These are phyloP conservation scores for Pseudozyma sp. DNA, from an alignment of 1,284 basidiomycete species.

Conservation along the genomic window DNA sequence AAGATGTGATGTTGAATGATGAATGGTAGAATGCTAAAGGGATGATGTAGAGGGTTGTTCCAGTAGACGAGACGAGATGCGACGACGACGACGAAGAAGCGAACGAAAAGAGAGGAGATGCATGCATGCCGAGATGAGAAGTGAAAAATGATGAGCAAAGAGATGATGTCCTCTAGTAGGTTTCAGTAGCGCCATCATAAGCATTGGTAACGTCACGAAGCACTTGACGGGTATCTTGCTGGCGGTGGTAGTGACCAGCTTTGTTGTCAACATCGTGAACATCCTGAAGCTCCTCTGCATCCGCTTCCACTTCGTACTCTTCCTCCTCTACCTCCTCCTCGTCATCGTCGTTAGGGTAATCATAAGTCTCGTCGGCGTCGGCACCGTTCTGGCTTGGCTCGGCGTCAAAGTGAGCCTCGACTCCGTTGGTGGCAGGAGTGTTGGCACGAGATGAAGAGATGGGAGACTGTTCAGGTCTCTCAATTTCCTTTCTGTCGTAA, in stretches of 20 bases:
- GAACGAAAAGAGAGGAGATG: not conserved
- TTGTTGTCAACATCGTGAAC: constrained; percentile 4
- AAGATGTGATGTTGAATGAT: not conserved
- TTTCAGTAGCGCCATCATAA: constrained; percentile 35
- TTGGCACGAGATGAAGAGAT: constrained; percentile 32
- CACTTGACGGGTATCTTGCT: constrained; percentile 30
- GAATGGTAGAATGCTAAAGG: not conserved
- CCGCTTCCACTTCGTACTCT: constrained; percentile 2
- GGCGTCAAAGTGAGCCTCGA: constrained; percentile 26
- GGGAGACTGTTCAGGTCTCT: constrained; percentile 49
- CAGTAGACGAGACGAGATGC: not conserved
- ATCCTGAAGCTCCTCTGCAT: constrained; percentile 17
- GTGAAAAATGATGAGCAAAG: constrained; percentile 3
- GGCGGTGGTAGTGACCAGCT: not conserved
- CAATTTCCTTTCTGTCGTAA: constrained; percentile 50
- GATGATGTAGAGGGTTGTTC: not conserved
- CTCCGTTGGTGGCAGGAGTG: constrained; percentile 20
- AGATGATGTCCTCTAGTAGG: constrained; percentile 7
- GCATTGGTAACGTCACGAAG: constrained; percentile 49
- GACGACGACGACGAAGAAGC: not conserved
- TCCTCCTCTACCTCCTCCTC: constrained; percentile 16
- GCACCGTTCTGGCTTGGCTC: constrained; percentile 23
- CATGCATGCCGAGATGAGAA: not conserved
- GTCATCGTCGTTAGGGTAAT: constrained; percentile 24
- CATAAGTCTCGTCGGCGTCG: constrained; percentile 28